Evolutionary conservation across 345 rosid species (phyloP), one percentile per base, ranked within the genome.

Genomic region (Eucalyptus tenuipes): DNA sequence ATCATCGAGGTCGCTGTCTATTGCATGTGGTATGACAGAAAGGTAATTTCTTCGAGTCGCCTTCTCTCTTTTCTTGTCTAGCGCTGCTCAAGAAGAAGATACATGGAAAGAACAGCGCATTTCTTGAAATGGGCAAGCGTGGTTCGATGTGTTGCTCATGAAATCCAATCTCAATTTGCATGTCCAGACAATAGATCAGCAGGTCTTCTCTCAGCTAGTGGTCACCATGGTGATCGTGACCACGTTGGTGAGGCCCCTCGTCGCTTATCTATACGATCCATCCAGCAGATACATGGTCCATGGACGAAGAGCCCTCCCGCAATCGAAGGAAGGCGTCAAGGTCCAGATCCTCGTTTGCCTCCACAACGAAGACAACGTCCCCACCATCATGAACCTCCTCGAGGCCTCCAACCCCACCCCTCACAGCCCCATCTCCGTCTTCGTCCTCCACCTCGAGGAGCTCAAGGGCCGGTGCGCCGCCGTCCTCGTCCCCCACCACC

Each of bases 391-490:
- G 52, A 86, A 68, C 82, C 91, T 93, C 47, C 93, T 93, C 22
- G 87, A 89, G 49, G 89, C 88, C 52, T 90, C 93, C 17, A 93
- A 90, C 85, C 91, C 92, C 9, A 85, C 89, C 13, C 55, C 49
- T 33, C 48, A 48, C 24, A 88, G 71, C 49, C 93, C 91, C 25
- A 53, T 92, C 22, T 22, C 88, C 31, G 75, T 90, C 8, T 92
- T 64, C 75, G 88, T 90, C 25, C 90, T 93, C 84, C 91, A 92
- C 79, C 91, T 92, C 61, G 81, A 85, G 31, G 89, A 91, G 89
- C 92, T 93, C 52, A 80, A 66, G 7, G 94, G 93, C 42, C 89
- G 92, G 10, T 90, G 90, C 9, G 75, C 89, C n/a, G 86, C 94
- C 22, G 33, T 91, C 29, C 88, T 93, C 11, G 49, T 89, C 22